phyloP scores from a whole-genome alignment of 2,329 filamentous ascomycete genomes.

The Aspergillus sergii region DNA sequence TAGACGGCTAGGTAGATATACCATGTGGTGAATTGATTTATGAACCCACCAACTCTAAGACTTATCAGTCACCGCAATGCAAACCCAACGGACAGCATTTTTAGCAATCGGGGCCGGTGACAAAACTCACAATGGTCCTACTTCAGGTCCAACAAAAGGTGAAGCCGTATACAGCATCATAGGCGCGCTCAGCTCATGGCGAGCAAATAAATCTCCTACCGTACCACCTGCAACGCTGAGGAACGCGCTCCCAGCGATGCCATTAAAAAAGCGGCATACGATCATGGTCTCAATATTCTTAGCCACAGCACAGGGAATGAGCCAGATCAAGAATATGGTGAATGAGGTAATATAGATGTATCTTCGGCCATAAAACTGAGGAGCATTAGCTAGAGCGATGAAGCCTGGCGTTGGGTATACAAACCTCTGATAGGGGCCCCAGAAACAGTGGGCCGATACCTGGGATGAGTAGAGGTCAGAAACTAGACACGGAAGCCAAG shows the following conservation, averaged over 20 bases:
- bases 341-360: constrained; percentile 80
- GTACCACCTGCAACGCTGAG: constrained; percentile 77
- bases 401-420: constrained; percentile 1
- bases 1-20: constrained; percentile 19
- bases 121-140: constrained; percentile 53
- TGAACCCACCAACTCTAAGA: constrained; percentile 70
- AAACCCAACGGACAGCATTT: neutral
- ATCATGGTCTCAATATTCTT: constrained; percentile 80
- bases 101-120: neutral
- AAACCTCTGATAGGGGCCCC: constrained; percentile 63
- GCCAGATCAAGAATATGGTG: constrained; percentile 73
- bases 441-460: constrained; percentile 65
- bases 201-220: constrained; percentile 76
- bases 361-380: constrained; percentile 75
- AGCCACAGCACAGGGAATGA: constrained; percentile 81
- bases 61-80: constrained; percentile 14
- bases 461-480: constrained; percentile 19
- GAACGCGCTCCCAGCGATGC: constrained; percentile 54
- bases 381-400: constrained; percentile 5
- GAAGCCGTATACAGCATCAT: constrained; percentile 79
- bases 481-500: neutral
- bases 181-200: constrained; percentile 70
- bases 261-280: constrained; percentile 71
- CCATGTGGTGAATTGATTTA: constrained; percentile 74
- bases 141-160: constrained; percentile 60